These are phyloP conservation scores for Yamadazyma blattariae DNA, from an alignment of 1,139 yeast genomes.

Conservation along the genomic window DNA sequence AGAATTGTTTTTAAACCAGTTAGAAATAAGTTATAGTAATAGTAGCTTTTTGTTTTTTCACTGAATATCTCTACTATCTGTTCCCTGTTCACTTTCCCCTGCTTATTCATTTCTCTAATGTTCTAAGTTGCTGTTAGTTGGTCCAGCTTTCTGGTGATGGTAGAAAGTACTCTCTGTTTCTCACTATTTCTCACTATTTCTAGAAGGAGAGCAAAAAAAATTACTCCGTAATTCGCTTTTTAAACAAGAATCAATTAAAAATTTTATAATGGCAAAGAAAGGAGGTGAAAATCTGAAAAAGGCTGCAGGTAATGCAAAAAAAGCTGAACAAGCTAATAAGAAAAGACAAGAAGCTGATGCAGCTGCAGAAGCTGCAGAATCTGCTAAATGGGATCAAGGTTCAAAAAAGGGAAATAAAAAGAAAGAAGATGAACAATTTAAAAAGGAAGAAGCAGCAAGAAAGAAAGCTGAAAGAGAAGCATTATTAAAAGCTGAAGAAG, in stretches of 20 bases:
- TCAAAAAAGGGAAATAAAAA: conserved; percentile 68
- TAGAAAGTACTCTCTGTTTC: too few species aligned
- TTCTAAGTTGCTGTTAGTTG: too few species aligned
- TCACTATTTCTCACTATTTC: too few species aligned
- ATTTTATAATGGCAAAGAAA: conserved; percentile 54
- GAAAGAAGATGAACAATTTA: conserved; percentile 60
- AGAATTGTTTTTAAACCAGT: conserved; percentile 36
- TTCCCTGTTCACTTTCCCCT: too few species aligned
- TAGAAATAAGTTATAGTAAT: too few species aligned
- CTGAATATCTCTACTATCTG: too few species aligned
- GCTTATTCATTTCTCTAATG: too few species aligned
- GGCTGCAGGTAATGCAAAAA: conserved; percentile 69
- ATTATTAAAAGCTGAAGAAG: conserved; percentile 62
- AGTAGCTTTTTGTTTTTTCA: too few species aligned
- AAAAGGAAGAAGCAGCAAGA: conserved; percentile 61
- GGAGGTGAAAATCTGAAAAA: conserved; percentile 58
- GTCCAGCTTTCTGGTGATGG: too few species aligned
- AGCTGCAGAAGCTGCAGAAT: conserved; percentile 53
- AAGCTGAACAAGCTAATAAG: conserved; percentile 64
- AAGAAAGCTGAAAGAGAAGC: conserved; percentile 66
- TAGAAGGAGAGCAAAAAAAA: too few species aligned
- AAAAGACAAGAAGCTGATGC: conserved; percentile 55
- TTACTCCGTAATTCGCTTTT: conserved; percentile 2
- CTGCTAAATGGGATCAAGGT: conserved; percentile 69
- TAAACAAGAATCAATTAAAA: background rate